phyloP scores from a whole-genome alignment of 2,329 filamentous ascomycete species.

The Venturia aucupariae region DNA sequence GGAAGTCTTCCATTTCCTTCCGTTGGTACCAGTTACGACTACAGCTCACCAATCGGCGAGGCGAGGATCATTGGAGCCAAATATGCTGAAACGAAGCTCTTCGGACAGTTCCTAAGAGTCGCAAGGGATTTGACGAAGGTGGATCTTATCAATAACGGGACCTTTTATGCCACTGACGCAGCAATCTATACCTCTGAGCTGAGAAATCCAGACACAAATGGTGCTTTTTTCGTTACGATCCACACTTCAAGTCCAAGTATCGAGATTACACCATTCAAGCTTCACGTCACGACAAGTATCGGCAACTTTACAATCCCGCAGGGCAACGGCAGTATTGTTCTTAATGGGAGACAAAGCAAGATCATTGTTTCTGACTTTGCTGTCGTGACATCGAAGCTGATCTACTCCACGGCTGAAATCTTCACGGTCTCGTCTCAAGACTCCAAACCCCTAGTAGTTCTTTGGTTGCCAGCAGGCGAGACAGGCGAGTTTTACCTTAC shows the following conservation, averaged over 20 bases:
- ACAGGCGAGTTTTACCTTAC: conserved; percentile 33
- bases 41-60: conserved; percentile 57
- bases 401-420: conserved; percentile 62
- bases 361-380: conserved; percentile 59
- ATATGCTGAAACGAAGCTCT: conserved; percentile 68
- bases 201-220: conserved; percentile 46
- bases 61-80: conserved; percentile 64
- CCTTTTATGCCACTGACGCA: conserved; percentile 42
- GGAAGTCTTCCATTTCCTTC: conserved; percentile 64
- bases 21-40: conserved; percentile 48
- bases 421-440: conserved; percentile 44
- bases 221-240: conserved; percentile 55
- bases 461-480: conserved; percentile 32
- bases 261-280: conserved; percentile 50
- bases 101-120: conserved; percentile 64
- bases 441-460: conserved; percentile 28
- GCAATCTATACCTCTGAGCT: conserved; percentile 47
- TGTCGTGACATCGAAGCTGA: conserved; percentile 46
- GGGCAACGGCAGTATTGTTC: conserved; percentile 42
- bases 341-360: conserved; percentile 57
- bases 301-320: conserved; percentile 49
- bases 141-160: conserved; percentile 39
- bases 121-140: conserved; percentile 49
- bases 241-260: conserved; percentile 58
- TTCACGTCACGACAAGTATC: conserved; percentile 52